A percentile compares a stretch with the other conserved stretches of the same genome.
These are phyloP conservation scores for Pochonia chlamydosporia DNA, from an alignment of 2,329 filamentous ascomycete species.

Conservation along the genomic window DNA sequence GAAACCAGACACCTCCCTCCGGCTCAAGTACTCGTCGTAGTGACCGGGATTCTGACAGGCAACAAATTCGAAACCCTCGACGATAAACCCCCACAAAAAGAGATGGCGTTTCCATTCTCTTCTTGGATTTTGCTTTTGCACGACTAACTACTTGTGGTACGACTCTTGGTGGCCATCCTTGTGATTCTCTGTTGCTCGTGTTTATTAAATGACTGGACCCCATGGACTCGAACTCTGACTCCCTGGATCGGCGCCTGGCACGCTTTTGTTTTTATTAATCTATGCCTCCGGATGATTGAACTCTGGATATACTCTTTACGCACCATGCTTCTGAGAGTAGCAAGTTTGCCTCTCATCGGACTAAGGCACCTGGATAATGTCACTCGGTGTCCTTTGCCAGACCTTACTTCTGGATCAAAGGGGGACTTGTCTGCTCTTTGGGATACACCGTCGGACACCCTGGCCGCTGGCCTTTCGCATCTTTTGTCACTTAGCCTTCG, in stretches of 20 bases:
- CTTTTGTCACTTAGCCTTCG: constrained; percentile 1
- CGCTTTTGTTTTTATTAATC: constrained; percentile 16
- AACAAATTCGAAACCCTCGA: constrained; percentile 32
- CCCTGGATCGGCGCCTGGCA: constrained; percentile 20
- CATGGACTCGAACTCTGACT: constrained; percentile 18
- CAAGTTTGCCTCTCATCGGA: constrained; percentile 23
- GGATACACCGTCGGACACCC: constrained; percentile 6
- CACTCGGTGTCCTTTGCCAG: constrained; percentile 14
- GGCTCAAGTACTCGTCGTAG: constrained; percentile 32
- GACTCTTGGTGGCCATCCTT: neutral
- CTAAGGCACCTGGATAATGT: constrained; percentile 19
- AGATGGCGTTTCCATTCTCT: constrained; percentile 6
- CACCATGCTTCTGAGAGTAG: constrained; percentile 19
- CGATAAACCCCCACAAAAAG: constrained; percentile 21
- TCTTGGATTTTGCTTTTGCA: constrained; percentile 5
- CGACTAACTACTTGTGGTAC: neutral
- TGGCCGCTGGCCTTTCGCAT: constrained; percentile 5
- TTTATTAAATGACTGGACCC: constrained; percentile 17
- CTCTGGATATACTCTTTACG: constrained; percentile 16
- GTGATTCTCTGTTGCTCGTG: constrained; percentile 22
- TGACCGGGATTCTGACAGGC: constrained; percentile 37
- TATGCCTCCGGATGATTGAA: constrained; percentile 16
- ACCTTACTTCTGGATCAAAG: constrained; percentile 12
- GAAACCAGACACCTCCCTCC: constrained; percentile 32
- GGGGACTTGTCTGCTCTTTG: neutral